phyloP scores from a whole-genome alignment of 2,329 filamentous ascomycete species.

The Xylariaceae sp. region DNA sequence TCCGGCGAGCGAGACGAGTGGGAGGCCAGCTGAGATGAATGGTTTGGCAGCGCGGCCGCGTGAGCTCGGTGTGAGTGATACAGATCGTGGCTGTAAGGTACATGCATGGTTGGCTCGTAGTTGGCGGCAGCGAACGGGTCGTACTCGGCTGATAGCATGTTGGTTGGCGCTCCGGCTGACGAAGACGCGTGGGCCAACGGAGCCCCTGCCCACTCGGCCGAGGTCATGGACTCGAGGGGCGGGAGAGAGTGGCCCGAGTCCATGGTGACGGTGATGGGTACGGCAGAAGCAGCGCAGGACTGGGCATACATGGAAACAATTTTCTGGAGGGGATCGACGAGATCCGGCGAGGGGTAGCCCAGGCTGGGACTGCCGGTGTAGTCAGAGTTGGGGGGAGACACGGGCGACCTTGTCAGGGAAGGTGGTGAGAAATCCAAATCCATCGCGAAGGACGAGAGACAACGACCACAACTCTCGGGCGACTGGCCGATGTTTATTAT shows the following conservation, averaged over 20 bases:
- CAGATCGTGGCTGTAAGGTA: constrained; percentile 38
- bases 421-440: constrained; percentile 43
- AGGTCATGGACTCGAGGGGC: constrained; percentile 32
- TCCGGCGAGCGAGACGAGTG: constrained; percentile 25
- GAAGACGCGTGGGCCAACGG: constrained; percentile 32
- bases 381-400: constrained; percentile 36
- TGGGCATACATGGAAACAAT: constrained; percentile 34
- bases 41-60: constrained; percentile 17
- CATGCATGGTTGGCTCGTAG: constrained; percentile 34
- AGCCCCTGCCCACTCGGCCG: constrained; percentile 36
- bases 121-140: constrained; percentile 42
- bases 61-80: constrained; percentile 35
- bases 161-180: constrained; percentile 34
- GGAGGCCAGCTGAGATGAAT: constrained; percentile 20
- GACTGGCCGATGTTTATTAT: not conserved
- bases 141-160: constrained; percentile 40
- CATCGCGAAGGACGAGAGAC: constrained; percentile 26
- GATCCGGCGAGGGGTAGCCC: constrained; percentile 39
- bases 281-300: constrained; percentile 31
- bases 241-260: constrained; percentile 30
- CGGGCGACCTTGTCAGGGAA: constrained; percentile 36
- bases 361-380: constrained; percentile 33
- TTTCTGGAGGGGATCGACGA: constrained; percentile 36
- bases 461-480: too few relatives aligned
- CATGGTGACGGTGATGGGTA: constrained; percentile 22